Conservation (phyloP, 208 protist genomes). For the Phytomonas sp. region DNA sequence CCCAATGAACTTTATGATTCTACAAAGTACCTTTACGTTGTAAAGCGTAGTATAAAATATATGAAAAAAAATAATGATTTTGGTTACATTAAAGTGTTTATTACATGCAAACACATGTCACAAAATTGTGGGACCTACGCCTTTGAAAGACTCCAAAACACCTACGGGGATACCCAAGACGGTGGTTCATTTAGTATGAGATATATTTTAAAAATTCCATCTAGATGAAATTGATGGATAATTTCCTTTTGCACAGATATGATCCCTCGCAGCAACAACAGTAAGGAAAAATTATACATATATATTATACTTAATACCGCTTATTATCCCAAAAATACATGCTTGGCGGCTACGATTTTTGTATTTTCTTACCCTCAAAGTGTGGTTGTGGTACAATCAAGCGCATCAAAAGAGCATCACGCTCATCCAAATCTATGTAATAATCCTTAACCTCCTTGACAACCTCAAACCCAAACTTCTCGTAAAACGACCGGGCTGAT, state of each 20-base stretch:
- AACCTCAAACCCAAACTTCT: slow-evolving; percentile 61
- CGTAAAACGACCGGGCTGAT: slow-evolving; percentile 79
- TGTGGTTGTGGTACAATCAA: slow-evolving; percentile 48
- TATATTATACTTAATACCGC: background rate
- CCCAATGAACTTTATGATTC: background rate
- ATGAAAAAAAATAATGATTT: background rate
- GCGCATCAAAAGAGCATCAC: slow-evolving; percentile 59
- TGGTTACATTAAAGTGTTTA: background rate
- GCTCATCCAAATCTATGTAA: slow-evolving; percentile 81
- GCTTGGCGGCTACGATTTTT: background rate
- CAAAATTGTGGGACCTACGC: background rate
- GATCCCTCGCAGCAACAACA: background rate
- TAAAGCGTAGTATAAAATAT: background rate
- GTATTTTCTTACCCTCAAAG: slow-evolving; percentile 17
- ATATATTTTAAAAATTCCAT: background rate
- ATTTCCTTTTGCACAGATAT: background rate
- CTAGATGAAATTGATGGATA: background rate
- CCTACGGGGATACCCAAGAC: background rate
- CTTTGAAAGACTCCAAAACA: background rate
- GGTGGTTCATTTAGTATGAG: background rate
- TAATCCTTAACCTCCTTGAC: slow-evolving; percentile 43
- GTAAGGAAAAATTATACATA: background rate
- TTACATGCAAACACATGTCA: background rate
- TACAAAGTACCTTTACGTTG: background rate
- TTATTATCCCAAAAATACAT: background rate